These are phyloP conservation scores for Scedosporium aurantiacum DNA, from an alignment of 2,329 filamentous ascomycete genomes.

Conservation along the genomic window DNA sequence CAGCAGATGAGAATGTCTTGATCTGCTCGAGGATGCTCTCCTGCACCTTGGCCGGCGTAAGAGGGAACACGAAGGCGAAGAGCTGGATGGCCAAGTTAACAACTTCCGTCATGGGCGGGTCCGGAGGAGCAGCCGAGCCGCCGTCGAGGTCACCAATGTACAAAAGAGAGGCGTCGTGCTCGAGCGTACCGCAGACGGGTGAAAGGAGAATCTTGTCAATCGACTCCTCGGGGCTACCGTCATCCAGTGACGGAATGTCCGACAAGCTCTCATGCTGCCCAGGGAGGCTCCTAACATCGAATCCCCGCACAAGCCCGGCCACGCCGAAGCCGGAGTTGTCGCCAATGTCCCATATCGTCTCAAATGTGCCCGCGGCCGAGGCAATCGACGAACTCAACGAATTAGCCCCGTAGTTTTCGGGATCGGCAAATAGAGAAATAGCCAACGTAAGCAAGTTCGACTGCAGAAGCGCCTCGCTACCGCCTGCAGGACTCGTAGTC, in stretches of 20 bases:
- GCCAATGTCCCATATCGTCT: conserved; percentile 87
- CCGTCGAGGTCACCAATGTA: conserved; percentile 47
- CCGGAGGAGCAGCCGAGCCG: conserved; percentile 38
- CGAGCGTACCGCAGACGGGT: conserved; percentile 71
- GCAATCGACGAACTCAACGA: conserved; percentile 87
- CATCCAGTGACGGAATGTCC: conserved; percentile 25
- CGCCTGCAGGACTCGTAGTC: conserved; percentile 73
- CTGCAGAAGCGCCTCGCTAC: conserved; percentile 76
- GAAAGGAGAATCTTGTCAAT: conserved; percentile 53
- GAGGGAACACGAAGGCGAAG: conserved; percentile 81
- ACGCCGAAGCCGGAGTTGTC: conserved; percentile 95
- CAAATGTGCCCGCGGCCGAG: conserved; percentile 78
- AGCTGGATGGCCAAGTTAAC: conserved; percentile 89
- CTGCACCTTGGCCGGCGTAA: conserved; percentile 84
- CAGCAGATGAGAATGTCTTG: conserved; percentile 74
- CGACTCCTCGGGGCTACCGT: conserved; percentile 49
- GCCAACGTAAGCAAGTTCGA: conserved; percentile 85
- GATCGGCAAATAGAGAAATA: conserved; percentile 85
- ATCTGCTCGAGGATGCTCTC: conserved; percentile 94
- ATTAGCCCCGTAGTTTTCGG: conserved; percentile 74
- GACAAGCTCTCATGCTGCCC: conserved; percentile 48
- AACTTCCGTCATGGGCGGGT: conserved; percentile 83
- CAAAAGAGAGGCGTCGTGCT: conserved; percentile 78
- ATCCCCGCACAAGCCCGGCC: conserved; percentile 70
- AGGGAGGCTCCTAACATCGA: conserved; percentile 58